phyloP scores from a whole-genome alignment of 148 eudicot species.

The Pharnaceum exiguum region DNA sequence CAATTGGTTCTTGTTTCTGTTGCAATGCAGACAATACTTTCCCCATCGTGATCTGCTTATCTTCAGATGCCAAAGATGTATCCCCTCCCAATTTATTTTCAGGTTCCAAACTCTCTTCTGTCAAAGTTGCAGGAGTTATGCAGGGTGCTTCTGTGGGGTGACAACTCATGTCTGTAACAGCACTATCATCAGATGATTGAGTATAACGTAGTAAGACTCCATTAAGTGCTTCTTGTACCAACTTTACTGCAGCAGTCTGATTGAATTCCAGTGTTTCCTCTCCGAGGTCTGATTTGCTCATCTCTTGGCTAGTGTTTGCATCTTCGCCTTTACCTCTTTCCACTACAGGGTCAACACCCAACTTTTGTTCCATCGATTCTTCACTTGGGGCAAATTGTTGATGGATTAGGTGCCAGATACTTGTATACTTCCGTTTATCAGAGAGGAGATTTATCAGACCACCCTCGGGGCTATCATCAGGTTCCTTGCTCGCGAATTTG shows the following conservation, averaged over 20 bases:
- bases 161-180: constrained; percentile 5
- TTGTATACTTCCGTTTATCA: constrained; percentile 52
- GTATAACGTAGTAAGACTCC: constrained; percentile 24
- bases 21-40: constrained; percentile 6
- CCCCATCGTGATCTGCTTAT: not conserved
- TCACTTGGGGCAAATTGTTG: constrained; percentile 48
- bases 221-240: constrained; percentile 37
- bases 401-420: constrained; percentile 81
- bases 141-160: not conserved
- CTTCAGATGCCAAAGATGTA: constrained; percentile 15
- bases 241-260: constrained; percentile 30
- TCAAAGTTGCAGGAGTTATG: constrained; percentile 5
- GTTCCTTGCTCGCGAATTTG: constrained; percentile 7
- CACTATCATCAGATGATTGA: constrained; percentile 19
- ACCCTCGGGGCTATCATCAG: constrained; percentile 12
- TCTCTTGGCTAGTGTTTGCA: constrained; percentile 10
- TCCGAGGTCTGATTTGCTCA: constrained; percentile 4
- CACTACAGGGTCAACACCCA: constrained; percentile 4
- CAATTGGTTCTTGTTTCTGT: constrained; percentile 20
- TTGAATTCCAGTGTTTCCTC: constrained; percentile 20
- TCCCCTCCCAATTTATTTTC: constrained; percentile 5
- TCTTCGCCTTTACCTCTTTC: constrained; percentile 25
- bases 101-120: constrained; percentile 8
- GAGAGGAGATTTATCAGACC: constrained; percentile 25
- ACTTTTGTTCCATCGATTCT: constrained; percentile 18